A percentile compares a stretch with the other conserved stretches of the same genome.
Conservation (phyloP, 306 rosid genomes). For the Vachellia collinsii region DNA sequence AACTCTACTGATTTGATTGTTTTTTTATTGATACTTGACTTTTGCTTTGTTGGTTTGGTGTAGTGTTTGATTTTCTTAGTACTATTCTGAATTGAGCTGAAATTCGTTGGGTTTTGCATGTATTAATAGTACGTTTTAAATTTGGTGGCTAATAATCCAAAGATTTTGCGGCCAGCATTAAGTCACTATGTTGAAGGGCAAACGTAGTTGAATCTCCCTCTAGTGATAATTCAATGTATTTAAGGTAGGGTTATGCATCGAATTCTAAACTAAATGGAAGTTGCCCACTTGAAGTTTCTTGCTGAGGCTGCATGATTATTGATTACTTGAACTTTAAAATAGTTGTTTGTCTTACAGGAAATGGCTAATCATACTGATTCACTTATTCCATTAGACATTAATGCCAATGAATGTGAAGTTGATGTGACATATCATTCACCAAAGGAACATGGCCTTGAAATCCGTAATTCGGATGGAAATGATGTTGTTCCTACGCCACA, state of each 20-base stretch:
- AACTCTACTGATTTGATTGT: conserved; percentile 2
- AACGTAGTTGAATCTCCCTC: neutral
- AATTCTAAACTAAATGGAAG: neutral
- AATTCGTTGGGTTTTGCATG: neutral
- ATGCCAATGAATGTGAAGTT: conserved; percentile 21
- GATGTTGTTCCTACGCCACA: conserved; percentile 29
- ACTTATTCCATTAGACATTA: conserved; percentile 6
- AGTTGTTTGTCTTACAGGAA: conserved; percentile 26
- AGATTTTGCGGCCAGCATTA: neutral
- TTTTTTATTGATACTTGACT: neutral
- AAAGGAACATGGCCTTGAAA: conserved; percentile 17
- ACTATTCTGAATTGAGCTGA: neutral
- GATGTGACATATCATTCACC: conserved; percentile 1
- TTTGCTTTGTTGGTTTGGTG: neutral
- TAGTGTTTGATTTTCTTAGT: neutral
- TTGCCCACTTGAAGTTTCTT: neutral
- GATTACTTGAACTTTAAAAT: conserved; percentile 1
- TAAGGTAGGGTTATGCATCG: neutral
- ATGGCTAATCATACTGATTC: conserved; percentile 32
- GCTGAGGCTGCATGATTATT: conserved; percentile 4
- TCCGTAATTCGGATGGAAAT: conserved; percentile 12
- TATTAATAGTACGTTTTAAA: neutral
- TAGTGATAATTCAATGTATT: neutral
- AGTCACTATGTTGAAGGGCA: neutral
- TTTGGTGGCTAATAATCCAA: neutral